Evolutionary conservation across 2,329 filamentous ascomycete species (phyloP), one percentile per base, ranked within the genome.

Genomic region (Trichoderma brevicompactum): DNA sequence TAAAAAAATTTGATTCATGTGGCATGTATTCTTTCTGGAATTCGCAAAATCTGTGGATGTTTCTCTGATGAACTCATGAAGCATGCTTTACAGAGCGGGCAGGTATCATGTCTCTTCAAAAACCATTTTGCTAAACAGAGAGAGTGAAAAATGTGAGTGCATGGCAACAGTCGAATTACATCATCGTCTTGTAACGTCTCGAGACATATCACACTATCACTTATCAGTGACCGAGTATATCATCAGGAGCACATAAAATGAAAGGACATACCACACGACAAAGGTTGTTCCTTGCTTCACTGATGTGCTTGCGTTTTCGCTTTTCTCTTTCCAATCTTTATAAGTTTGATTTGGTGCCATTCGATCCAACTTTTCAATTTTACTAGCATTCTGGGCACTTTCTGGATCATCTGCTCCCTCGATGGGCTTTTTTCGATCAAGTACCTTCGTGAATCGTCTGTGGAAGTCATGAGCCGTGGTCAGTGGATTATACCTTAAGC

Each of bases 91-190:
- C 68, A 71, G 8, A 70, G 66, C 13, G 69, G 69, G 41, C 69
- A 70, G 10, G 65, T 68, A 32, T 70, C 32, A 48, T 70, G 69
- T 40, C 52, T 56, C 46, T 66, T 67, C 7, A 68, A 54, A 41
- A 60, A 69, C 69, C 69, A 70, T 10, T 61, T 62, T 17, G 49
- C 49, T 19, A 70, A 65, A 49, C 69, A 70, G 4, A 49, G 41
- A 6, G 69, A 65, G 55, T 70, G 69, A 41, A 70, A 70, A 12
- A 69, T 63, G 44, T 70, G 69, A 2, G 54, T 46, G 49, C 69
- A 70, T 15, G 65, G 56, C 10, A 70, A 41, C 38, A 55, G 34
- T 6, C 69, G 68, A 15, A 70, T 59, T 13, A 52, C 15, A 48
- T 70, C 68, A 2, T 62, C 53, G 15, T 66, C 60, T 17, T 67